phyloP scores from a whole-genome alignment of 2,329 filamentous ascomycete species.

The Orbilia brochopaga region DNA sequence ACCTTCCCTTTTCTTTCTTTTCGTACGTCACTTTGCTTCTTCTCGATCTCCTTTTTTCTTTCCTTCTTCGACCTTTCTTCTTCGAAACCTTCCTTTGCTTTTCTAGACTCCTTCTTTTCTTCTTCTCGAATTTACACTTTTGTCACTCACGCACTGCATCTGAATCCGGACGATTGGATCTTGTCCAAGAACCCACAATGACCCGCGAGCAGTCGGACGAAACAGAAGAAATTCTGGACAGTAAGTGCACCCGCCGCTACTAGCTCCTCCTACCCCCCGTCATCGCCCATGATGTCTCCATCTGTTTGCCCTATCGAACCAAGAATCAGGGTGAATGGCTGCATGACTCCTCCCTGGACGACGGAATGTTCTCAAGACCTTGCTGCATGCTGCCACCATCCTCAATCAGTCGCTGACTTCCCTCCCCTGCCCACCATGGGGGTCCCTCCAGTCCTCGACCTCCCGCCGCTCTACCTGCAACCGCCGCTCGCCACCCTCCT shows the following conservation, averaged over 20 bases:
- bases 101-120: neutral
- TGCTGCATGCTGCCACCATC: constrained; percentile 14
- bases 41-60: constrained; percentile 4
- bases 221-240: constrained; percentile 31
- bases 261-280: constrained; percentile 4
- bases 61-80: constrained; percentile 3
- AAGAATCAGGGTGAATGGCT: constrained; percentile 14
- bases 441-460: constrained; percentile 71
- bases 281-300: constrained; percentile 2
- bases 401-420: constrained; percentile 3
- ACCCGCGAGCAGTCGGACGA: constrained; percentile 44
- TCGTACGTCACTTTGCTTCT: neutral
- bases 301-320: constrained; percentile 18
- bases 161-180: constrained; percentile 5
- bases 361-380: constrained; percentile 4
- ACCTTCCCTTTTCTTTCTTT: constrained; percentile 32
- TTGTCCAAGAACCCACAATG: constrained; percentile 20
- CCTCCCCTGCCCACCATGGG: too few relatives aligned
- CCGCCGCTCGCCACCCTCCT: constrained; percentile 71
- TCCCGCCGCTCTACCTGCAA: constrained; percentile 82
- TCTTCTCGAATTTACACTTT: constrained; percentile 1
- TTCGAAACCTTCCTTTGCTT: constrained; percentile 8
- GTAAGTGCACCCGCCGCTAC: constrained; percentile 18
- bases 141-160: neutral
- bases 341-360: constrained; percentile 7